A percentile compares a stretch with the other conserved stretches of the same genome.
These are phyloP conservation scores for Panaeolus cyanescens DNA, from an alignment of 768 basidiomycete species.

Conservation along the genomic window DNA sequence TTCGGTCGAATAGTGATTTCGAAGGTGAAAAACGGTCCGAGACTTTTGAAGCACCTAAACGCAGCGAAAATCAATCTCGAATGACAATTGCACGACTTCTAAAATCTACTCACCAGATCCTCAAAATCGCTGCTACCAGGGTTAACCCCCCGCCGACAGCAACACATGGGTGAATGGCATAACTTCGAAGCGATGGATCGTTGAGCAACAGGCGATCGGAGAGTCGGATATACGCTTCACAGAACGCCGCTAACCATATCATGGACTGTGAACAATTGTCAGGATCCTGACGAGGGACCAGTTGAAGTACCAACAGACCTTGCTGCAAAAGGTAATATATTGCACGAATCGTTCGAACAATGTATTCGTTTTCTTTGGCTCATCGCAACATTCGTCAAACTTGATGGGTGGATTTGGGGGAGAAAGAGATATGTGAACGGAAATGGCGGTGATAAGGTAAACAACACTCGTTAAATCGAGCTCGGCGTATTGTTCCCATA, in stretches of 20 bases:
- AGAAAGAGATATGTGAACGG: constrained; percentile 38
- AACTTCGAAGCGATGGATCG: constrained; percentile 6
- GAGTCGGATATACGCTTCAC: constrained; percentile 12
- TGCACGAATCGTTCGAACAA: constrained; percentile 38
- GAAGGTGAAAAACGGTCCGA: constrained; percentile 45
- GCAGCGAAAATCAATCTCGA: neutral
- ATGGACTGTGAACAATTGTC: constrained; percentile 20
- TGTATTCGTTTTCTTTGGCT: constrained; percentile 26
- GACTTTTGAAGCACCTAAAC: constrained; percentile 38
- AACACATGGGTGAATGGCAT: constrained; percentile 19
- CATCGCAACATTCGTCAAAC: constrained; percentile 31
- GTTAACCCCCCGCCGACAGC: constrained; percentile 27
- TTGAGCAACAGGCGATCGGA: constrained; percentile 4
- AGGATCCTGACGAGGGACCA: neutral
- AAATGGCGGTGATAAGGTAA: constrained; percentile 28
- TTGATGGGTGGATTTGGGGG: constrained; percentile 41
- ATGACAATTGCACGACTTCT: neutral
- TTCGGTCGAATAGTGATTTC: constrained; percentile 41
- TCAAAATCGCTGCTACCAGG: constrained; percentile 25
- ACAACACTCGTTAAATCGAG: neutral
- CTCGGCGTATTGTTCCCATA: neutral
- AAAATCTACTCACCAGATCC: constrained; percentile 28
- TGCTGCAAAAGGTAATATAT: constrained; percentile 37
- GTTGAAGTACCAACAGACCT: constrained; percentile 22
- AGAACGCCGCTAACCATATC: constrained; percentile 29